Conservation (phyloP, 768 basidiomycete species). For the Agaricus sinodeliciosus region DNA sequence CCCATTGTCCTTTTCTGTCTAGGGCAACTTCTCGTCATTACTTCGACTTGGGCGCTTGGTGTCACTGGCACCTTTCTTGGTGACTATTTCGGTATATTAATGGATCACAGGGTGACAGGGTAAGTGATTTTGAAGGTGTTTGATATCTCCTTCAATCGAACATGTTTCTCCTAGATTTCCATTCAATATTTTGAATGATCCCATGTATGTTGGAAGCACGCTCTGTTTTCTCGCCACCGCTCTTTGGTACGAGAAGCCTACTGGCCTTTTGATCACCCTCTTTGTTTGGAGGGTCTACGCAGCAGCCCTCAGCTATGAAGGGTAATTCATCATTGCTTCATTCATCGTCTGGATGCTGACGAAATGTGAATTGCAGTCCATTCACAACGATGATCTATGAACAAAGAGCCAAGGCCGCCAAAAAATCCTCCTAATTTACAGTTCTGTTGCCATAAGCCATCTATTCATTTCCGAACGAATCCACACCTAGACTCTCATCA, state of each 20-base stretch:
- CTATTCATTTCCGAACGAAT: not conserved
- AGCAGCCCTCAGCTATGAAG: slow-evolving; percentile 84
- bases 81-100: slow-evolving; percentile 82
- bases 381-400: slow-evolving; percentile 83
- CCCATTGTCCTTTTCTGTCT: slow-evolving; percentile 54
- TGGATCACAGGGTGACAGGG: slow-evolving; percentile 86
- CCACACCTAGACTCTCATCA: not conserved
- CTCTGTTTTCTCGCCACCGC: slow-evolving; percentile 84
- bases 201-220: slow-evolving; percentile 97
- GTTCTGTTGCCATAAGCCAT: not conserved
- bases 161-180: slow-evolving; percentile 55
- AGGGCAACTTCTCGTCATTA: slow-evolving; percentile 83
- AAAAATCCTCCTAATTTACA: slow-evolving; percentile 11
- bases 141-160: not conserved
- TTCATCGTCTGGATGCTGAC: slow-evolving; percentile 2
- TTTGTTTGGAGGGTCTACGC: slow-evolving; percentile 83
- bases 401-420: slow-evolving; percentile 35
- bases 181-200: slow-evolving; percentile 87
- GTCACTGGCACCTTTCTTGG: slow-evolving; percentile 90
- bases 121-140: slow-evolving; percentile 17
- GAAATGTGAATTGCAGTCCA: slow-evolving; percentile 34
- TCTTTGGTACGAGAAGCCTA: slow-evolving; percentile 85
- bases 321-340: slow-evolving; percentile 44
- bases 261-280: slow-evolving; percentile 70
- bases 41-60: slow-evolving; percentile 86